Conservation (phyloP, 768 basidiomycete species). For the Hygrocybe coccinea region DNA sequence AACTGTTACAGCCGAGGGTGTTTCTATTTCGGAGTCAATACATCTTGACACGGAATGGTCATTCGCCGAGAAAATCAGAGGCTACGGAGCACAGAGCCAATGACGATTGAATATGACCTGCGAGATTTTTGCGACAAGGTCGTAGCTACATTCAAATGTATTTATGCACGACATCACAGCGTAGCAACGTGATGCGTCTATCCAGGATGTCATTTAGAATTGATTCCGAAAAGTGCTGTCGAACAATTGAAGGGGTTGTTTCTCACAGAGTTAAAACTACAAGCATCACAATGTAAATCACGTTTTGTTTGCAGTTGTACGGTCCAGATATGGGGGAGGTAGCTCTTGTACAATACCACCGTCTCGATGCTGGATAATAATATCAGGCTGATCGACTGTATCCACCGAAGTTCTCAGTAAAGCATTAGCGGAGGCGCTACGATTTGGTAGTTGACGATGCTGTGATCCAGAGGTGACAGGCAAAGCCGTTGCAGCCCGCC, state of each 20-base stretch:
- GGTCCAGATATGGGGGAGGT: constrained; percentile 37
- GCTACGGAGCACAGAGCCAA: constrained; percentile 81
- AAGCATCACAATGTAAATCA: no score
- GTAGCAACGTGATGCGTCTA: no score
- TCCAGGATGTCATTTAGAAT: no score
- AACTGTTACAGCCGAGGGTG: constrained; percentile 72
- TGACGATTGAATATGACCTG: no score
- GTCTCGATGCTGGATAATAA: constrained; percentile 40
- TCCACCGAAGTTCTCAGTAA: not conserved
- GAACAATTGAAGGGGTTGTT: no score
- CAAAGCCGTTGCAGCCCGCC: constrained; percentile 4
- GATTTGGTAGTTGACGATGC: not conserved
- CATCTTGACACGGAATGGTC: constrained; percentile 77
- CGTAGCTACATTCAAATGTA: no score
- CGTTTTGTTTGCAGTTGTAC: constrained; percentile 2
- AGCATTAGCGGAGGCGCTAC: not conserved
- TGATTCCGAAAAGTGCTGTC: no score
- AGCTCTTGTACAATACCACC: constrained; percentile 36
- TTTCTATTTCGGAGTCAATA: constrained; percentile 73
- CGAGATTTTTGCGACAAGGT: not conserved
- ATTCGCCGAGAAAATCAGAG: constrained; percentile 88
- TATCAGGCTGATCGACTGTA: constrained; percentile 21
- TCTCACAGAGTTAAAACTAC: no score
- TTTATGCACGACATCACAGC: no score
- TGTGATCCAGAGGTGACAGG: not conserved